Conservation (phyloP, 1,284 basidiomycete genomes). For the Boletellus dicymbophilus region DNA sequence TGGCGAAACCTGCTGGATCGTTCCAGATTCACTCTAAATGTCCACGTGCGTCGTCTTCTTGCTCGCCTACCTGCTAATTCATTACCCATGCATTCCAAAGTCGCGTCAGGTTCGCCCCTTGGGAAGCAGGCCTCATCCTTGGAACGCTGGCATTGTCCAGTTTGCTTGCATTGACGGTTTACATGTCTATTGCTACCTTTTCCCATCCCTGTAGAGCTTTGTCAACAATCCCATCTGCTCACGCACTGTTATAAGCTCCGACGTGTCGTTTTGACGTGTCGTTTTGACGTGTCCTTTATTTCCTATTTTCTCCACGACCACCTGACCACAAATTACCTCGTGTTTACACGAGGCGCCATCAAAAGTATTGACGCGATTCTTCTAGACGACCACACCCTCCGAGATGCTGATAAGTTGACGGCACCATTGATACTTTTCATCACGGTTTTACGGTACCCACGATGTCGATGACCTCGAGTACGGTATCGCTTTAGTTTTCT, state of each 20-base stretch:
- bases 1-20: constrained; percentile 57
- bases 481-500: too few relatives aligned
- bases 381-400: too few relatives aligned
- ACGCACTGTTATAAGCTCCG: neutral
- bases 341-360: constrained; percentile 6
- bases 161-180: neutral
- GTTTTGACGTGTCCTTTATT: neutral
- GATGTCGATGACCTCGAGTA: too few relatives aligned
- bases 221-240: neutral
- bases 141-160: neutral
- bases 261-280: neutral
- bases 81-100: neutral
- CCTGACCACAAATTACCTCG: constrained; percentile 5
- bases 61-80: neutral
- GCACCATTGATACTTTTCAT: neutral
- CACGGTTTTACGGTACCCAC: too few relatives aligned
- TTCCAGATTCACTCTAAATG: constrained; percentile 24
- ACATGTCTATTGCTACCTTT: neutral
- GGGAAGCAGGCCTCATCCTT: neutral
- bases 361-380: too few relatives aligned
- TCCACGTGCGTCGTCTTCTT: constrained; percentile 14
- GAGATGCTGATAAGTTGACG: too few relatives aligned
- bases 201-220: neutral
- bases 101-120: neutral
- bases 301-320: neutral